Percentiles rank a stretch among this genome's conserved stretches.
These are phyloP conservation scores for Lathyrus aphaca DNA, from an alignment of 306 rosid species.

Conservation along the genomic window DNA sequence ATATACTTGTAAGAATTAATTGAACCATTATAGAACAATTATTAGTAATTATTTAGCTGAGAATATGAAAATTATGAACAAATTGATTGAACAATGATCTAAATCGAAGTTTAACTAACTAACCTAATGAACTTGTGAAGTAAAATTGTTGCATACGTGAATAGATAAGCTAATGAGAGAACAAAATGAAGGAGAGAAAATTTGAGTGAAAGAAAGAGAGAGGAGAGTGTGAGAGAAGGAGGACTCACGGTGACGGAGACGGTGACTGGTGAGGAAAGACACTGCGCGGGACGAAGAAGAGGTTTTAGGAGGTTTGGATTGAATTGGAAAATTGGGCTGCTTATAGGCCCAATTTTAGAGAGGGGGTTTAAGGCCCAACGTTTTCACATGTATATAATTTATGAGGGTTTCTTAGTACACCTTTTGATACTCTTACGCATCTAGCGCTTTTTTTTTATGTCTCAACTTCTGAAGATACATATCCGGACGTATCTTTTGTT, in stretches of 20 bases:
- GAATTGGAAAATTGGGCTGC: neutral
- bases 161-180: neutral
- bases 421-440: too few relatives aligned
- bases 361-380: too few relatives aligned
- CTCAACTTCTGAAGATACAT: too few relatives aligned
- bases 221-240: neutral
- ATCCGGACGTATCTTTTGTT: too few relatives aligned
- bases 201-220: neutral
- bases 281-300: neutral
- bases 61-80: neutral
- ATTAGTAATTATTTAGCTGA: neutral
- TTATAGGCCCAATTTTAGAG: neutral
- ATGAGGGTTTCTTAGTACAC: too few relatives aligned
- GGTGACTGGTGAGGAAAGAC: neutral
- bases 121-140: conserved; percentile 25
- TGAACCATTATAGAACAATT: neutral
- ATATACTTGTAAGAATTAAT: neutral
- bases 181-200: neutral
- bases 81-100: neutral
- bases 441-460: too few relatives aligned
- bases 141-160: neutral
- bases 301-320: conserved; percentile 10
- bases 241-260: conserved; percentile 24
- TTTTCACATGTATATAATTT: too few relatives aligned
- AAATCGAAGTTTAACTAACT: conserved; percentile 1